Percentiles rank a stretch among this genome's conserved stretches.
These are phyloP conservation scores for Steccherinum ochraceum DNA, from an alignment of 768 basidiomycete genomes.

Conservation along the genomic window DNA sequence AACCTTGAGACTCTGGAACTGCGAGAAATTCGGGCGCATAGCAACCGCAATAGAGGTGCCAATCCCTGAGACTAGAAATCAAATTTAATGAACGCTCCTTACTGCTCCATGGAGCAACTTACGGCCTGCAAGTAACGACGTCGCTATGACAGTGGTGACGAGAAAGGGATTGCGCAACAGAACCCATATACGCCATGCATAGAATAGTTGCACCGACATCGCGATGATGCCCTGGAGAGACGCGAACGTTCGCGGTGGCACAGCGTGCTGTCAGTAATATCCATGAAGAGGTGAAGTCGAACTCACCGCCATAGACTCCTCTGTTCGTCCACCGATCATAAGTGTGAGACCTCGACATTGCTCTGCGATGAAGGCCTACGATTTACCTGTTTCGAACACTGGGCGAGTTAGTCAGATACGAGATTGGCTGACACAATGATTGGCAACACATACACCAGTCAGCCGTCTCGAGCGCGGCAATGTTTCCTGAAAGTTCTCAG, in stretches of 20 bases:
- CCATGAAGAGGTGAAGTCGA: too few relatives aligned
- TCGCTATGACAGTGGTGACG: background rate
- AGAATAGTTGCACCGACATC: slow-evolving; percentile 10
- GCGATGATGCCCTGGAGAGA: slow-evolving; percentile 12
- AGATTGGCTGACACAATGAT: too few relatives aligned
- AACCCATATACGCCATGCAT: slow-evolving; percentile 10
- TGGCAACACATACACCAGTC: slow-evolving; percentile 8
- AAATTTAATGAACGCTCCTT: too few relatives aligned
- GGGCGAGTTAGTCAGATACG: background rate
- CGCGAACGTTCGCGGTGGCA: too few relatives aligned
- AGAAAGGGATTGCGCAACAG: slow-evolving; percentile 8
- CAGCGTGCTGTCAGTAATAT: too few relatives aligned
- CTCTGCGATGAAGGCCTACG: too few relatives aligned
- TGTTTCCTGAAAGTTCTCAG: slow-evolving; percentile 5
- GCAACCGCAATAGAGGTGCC: slow-evolving; percentile 9
- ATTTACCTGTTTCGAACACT: slow-evolving; percentile 10
- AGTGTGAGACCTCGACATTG: too few relatives aligned
- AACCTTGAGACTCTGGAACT: slow-evolving; percentile 5
- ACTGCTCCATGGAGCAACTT: too few relatives aligned
- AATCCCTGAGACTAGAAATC: slow-evolving; percentile 7
- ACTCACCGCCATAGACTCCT: slow-evolving; percentile 8
- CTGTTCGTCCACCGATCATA: too few relatives aligned
- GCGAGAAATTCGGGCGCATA: slow-evolving; percentile 1
- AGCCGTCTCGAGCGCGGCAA: background rate
- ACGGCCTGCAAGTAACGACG: slow-evolving; percentile 3